These are phyloP conservation scores for Lactarius hatsudake DNA, from an alignment of 768 basidiomycete genomes.

Conservation along the genomic window DNA sequence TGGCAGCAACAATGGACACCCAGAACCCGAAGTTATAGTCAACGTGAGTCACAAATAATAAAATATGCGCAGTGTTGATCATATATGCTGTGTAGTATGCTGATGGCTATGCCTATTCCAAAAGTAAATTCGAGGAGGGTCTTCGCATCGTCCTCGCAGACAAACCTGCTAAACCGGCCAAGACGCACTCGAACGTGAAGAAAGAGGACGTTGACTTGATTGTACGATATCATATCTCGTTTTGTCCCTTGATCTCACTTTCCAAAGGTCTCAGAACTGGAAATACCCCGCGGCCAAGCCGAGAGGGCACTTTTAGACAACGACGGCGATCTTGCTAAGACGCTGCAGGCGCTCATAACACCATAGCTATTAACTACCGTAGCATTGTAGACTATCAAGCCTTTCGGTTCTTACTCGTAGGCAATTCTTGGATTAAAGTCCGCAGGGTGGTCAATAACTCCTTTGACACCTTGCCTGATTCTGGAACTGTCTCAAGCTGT, in stretches of 20 bases:
- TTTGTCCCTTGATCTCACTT: neutral
- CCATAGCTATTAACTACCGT: conserved; percentile 13
- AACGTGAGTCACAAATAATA: conserved; percentile 44
- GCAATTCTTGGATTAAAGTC: neutral
- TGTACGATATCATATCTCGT: conserved; percentile 37
- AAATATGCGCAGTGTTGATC: neutral
- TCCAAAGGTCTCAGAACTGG: conserved; percentile 62
- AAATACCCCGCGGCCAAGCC: conserved; percentile 54
- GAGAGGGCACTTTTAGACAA: conserved; percentile 57
- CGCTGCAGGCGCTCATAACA: conserved; percentile 38
- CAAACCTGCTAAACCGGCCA: conserved; percentile 46
- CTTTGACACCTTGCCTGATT: neutral
- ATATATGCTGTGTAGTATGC: conserved; percentile 43
- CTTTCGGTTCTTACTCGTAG: neutral
- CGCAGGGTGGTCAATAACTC: conserved; percentile 15
- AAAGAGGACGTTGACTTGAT: conserved; percentile 65
- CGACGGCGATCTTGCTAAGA: conserved; percentile 50
- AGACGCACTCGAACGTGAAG: conserved; percentile 42
- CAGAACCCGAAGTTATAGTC: conserved; percentile 63
- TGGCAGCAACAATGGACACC: conserved; percentile 46
- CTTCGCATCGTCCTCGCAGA: conserved; percentile 59
- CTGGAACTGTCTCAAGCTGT: neutral
- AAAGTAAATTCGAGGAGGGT: conserved; percentile 63
- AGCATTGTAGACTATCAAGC: neutral
- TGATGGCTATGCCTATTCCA: conserved; percentile 67